Evolutionary conservation across 176 grass and related monocot species (phyloP), one percentile per base, ranked within the genome.

Genomic region (Hordeum marinum): DNA sequence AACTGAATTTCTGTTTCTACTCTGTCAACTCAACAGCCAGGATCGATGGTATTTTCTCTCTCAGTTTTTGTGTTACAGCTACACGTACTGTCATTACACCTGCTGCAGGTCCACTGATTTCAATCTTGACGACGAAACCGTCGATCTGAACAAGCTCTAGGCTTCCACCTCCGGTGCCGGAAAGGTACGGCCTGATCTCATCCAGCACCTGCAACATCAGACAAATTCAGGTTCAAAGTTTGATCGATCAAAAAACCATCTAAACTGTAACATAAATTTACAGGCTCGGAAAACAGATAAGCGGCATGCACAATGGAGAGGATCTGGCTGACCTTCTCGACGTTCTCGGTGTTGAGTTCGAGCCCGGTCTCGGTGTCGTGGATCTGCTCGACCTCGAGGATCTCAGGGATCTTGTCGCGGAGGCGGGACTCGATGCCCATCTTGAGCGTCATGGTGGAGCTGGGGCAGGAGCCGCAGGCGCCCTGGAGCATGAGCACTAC

Each of bases 361-460:
- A 98, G 96, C n/a, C 96, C 96, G 13, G 93, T 98, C 85, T 98
- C 96, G 0, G 91, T 92, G 68, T 98, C 93, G 0, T 90, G 39
- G 79, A 98, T 98, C 84, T 98, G 96, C 85, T 98, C 96, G 57
- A 98, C 91, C 21, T 70, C 89, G 20, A 81, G 85, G 29, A 98
- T 98, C 41, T 98, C 93, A 0, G 93, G 96, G 75, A 98, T 98
- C 91, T 98, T 98, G 84, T 98, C 96, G 20, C 91, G 89, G 81
- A 98, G 89, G 73, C 96, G 91, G 2, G 90, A 89, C 74, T 98
- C 96, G 63, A 98, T 98, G 9, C 96, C 96, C 96, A 94, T 98
- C 89, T 94, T 96, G 84, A 98, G 87, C 15, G 91, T 96, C 96
- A 98, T 98, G 78, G 93, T 95, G 70, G 96, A 98, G 90, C 96